phyloP scores from a whole-genome alignment of 352 stramenopile genomes.

The Bremia lactucae region DNA sequence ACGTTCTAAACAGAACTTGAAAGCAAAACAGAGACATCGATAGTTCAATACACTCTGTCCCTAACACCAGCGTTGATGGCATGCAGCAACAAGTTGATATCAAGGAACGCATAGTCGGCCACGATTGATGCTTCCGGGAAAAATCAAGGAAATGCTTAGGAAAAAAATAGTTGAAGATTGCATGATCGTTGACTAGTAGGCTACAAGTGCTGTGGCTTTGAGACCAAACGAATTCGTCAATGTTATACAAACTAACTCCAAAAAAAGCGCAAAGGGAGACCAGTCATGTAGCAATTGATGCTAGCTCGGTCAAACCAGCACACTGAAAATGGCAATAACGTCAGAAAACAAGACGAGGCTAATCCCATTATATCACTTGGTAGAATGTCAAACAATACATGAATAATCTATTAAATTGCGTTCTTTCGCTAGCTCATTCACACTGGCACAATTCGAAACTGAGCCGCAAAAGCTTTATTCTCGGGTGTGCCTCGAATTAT shows the following conservation, averaged over 20 bases:
- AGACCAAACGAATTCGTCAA: constrained; percentile 85
- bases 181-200: constrained; percentile 83
- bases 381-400: constrained; percentile 12
- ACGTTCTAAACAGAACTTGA: constrained; percentile 85
- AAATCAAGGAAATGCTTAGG: too few species aligned
- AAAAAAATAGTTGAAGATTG: constrained; percentile 80
- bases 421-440: too few species aligned
- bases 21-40: constrained; percentile 65
- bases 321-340: constrained; percentile 66
- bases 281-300: constrained; percentile 89
- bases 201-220: constrained; percentile 90
- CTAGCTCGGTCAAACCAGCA: constrained; percentile 69
- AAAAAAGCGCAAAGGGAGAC: constrained; percentile 87
- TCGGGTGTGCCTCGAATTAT: constrained; percentile 49
- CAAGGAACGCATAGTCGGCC: constrained; percentile 68
- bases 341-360: constrained; percentile 71
- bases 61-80: constrained; percentile 86
- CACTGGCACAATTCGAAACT: constrained; percentile 51
- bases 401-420: too few species aligned
- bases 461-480: constrained; percentile 47
- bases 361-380: constrained; percentile 83
- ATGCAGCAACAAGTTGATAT: constrained; percentile 79
- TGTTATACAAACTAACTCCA: constrained; percentile 91
- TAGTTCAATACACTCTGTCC: too few species aligned
- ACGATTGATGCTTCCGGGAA: too few species aligned